These are phyloP conservation scores for Platanus orientalis DNA, from an alignment of 164 flowering plant species.

Conservation along the genomic window DNA sequence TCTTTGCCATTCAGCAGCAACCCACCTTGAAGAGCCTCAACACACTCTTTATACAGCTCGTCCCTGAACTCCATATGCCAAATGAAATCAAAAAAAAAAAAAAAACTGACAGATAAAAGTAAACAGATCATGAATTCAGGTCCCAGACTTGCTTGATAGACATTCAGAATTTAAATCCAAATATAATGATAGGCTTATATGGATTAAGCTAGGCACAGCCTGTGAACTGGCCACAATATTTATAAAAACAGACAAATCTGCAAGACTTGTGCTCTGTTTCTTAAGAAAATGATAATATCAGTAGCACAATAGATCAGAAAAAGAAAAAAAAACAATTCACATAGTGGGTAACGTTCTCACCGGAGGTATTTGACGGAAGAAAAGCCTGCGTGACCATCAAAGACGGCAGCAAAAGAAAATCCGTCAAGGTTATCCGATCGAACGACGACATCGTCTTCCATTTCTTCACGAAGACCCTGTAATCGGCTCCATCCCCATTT, in stretches of 20 bases:
- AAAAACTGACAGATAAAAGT: conserved; percentile 3
- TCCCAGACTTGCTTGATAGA: neutral
- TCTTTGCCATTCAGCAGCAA: conserved; percentile 50
- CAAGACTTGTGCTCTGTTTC: too few relatives aligned
- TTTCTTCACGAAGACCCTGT: conserved; percentile 83
- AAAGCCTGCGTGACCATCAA: conserved; percentile 93
- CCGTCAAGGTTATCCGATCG: conserved; percentile 57
- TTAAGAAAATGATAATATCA: neutral
- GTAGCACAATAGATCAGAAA: neutral
- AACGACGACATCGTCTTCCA: conserved; percentile 82
- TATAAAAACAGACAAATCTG: neutral
- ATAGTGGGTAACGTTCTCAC: conserved; percentile 11
- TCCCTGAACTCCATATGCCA: conserved; percentile 43
- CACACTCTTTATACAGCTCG: conserved; percentile 82
- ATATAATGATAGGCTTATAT: neutral
- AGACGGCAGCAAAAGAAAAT: conserved; percentile 87
- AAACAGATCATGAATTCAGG: neutral
- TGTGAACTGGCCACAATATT: neutral
- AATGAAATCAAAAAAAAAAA: conserved; percentile 5
- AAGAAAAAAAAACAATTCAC: neutral
- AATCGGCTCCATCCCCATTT: conserved; percentile 63
- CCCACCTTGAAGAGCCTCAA: conserved; percentile 65
- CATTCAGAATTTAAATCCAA: neutral
- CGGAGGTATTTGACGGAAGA: conserved; percentile 82
- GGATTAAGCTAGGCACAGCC: neutral